Conservation (phyloP, 1,284 basidiomycete species). For the Xanthoconium separans region DNA sequence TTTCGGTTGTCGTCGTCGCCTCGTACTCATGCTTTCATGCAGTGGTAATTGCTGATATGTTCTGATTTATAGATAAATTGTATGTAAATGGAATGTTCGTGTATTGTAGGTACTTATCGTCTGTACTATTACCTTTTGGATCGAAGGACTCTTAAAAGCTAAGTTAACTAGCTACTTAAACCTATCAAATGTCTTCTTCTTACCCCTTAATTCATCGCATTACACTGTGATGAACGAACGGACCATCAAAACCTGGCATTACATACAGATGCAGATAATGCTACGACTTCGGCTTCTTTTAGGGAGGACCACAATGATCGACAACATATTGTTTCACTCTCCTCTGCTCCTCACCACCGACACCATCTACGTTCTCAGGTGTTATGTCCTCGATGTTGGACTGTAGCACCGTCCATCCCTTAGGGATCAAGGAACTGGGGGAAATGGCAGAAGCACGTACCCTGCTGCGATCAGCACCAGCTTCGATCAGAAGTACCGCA, state of each 20-base stretch:
- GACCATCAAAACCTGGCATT: neutral
- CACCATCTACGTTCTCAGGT: slow-evolving; percentile 83
- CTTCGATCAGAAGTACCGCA: slow-evolving; percentile 87
- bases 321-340: slow-evolving; percentile 74
- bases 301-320: slow-evolving; percentile 57
- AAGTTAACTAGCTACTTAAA: neutral
- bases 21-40: neutral
- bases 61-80: slow-evolving; percentile 8
- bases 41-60: neutral
- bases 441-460: slow-evolving; percentile 45
- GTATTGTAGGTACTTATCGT: slow-evolving; percentile 4
- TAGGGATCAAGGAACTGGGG: slow-evolving; percentile 2
- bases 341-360: slow-evolving; percentile 74
- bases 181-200: neutral
- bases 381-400: slow-evolving; percentile 79
- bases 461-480: slow-evolving; percentile 86
- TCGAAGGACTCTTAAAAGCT: slow-evolving; percentile 6
- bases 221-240: neutral
- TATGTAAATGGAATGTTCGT: slow-evolving; percentile 1
- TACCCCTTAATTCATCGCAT: neutral
- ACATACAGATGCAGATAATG: neutral
- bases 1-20: neutral
- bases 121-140: slow-evolving; percentile 6
- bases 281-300: slow-evolving; percentile 1
- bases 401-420: slow-evolving; percentile 42